Evolutionary conservation across 2,329 filamentous ascomycete species (phyloP).

Genomic region (Talaromyces sp.): DNA sequence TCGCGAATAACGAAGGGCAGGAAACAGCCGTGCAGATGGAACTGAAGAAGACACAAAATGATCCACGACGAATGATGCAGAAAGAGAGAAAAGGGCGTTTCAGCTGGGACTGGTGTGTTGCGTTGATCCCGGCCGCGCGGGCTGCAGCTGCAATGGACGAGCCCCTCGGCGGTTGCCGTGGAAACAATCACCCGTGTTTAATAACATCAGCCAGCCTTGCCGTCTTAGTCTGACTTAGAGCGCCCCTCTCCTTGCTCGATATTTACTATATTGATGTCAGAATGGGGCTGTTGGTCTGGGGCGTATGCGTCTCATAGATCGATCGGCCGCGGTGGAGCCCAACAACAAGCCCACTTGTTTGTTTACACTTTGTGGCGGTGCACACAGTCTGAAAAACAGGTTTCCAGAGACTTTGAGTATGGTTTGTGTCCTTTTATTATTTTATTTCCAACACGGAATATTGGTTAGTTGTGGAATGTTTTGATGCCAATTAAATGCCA

Average conservation of each 20-base stretch:
- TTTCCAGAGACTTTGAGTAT: neutral
- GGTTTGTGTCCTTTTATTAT: neutral
- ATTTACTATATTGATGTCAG: neutral
- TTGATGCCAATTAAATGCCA: neutral
- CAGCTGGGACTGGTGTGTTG: neutral
- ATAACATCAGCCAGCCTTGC: slow-evolving; percentile 7
- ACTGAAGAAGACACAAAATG: neutral
- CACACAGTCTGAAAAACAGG: neutral
- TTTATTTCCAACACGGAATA: neutral
- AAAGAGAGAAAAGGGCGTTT: neutral
- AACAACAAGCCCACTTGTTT: neutral
- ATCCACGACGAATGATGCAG: neutral
- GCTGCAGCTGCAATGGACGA: slow-evolving; percentile 1
- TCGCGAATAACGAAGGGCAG: neutral
- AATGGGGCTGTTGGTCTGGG: neutral
- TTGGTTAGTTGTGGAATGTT: accelerated
- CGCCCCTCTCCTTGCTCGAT: slow-evolving; percentile 6
- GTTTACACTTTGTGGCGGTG: neutral
- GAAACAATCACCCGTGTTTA: slow-evolving; percentile 7
- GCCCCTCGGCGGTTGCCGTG: slow-evolving; percentile 6
- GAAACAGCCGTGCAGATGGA: neutral
- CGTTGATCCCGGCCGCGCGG: neutral
- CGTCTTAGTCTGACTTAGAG: slow-evolving; percentile 1
- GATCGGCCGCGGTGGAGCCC: neutral
- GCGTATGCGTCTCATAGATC: neutral